phyloP scores from a whole-genome alignment of 495 filamentous ascomycete species.

The Penicillium dipodomyicola region DNA sequence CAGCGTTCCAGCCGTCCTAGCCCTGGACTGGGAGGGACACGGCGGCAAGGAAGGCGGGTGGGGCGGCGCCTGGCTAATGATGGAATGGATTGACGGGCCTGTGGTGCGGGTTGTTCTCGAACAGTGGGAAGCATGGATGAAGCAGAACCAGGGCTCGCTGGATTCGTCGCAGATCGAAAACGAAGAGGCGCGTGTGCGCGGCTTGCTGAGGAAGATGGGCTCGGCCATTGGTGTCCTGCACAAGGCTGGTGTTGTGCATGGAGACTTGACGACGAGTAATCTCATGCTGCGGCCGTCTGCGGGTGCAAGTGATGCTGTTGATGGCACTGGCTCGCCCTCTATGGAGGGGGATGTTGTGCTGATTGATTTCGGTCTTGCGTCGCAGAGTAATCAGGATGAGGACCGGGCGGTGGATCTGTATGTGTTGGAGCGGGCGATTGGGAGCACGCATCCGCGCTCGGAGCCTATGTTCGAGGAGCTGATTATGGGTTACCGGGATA shows the following conservation, averaged over 20 bases:
- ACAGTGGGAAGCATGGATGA: conserved; percentile 54
- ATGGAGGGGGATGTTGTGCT: conserved; percentile 75
- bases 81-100: conserved; percentile 85
- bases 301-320: conserved; percentile 32
- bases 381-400: conserved; percentile 79
- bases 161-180: conserved; percentile 32
- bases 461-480: conserved; percentile 71
- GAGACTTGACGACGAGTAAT: conserved; percentile 97
- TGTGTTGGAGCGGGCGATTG: conserved; percentile 94
- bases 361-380: conserved; percentile 94
- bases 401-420: conserved; percentile 96
- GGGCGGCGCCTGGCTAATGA: conserved; percentile 74
- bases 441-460: conserved; percentile 85
- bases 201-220: conserved; percentile 71
- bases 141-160: conserved; percentile 19
- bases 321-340: conserved; percentile 28
- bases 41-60: conserved; percentile 41
- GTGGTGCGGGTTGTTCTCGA: conserved; percentile 68
- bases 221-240: conserved; percentile 76
- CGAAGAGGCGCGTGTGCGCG: conserved; percentile 46
- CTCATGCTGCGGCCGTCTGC: conserved; percentile 66
- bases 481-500: conserved; percentile 58
- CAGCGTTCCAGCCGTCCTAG: conserved; percentile 72
- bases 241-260: conserved; percentile 79
- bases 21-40: conserved; percentile 61